Conservation (phyloP, 2,329 filamentous ascomycete species). For the Neoscytalidium dimidiatum region DNA sequence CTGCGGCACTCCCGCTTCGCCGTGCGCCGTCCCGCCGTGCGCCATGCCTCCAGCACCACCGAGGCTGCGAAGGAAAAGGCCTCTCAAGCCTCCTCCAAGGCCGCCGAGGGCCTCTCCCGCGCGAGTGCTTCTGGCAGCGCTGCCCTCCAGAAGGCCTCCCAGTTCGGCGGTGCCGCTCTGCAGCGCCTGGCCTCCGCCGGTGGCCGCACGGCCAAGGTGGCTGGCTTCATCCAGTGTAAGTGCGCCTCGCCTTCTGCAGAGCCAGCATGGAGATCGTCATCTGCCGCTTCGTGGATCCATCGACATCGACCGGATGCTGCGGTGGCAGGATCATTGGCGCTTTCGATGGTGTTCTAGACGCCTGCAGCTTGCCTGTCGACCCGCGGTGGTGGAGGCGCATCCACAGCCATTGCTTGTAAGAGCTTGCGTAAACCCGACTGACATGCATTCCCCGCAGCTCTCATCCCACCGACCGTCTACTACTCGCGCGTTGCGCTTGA, state of each 20-base stretch:
- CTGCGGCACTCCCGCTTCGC: conserved; percentile 47
- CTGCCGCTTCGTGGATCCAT: not conserved
- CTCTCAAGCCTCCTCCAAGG: conserved; percentile 57
- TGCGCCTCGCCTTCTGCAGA: conserved; percentile 23
- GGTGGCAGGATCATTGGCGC: conserved; percentile 6
- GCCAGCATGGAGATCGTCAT: not conserved
- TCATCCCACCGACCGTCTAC: conserved; percentile 85
- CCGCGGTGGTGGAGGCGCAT: conserved; percentile 4
- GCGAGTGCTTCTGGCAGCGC: conserved; percentile 80
- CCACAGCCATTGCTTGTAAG: not conserved
- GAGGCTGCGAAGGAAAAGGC: conserved; percentile 52
- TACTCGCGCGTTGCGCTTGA: conserved; percentile 89
- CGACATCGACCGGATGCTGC: not conserved
- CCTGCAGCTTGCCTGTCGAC: conserved; percentile 2
- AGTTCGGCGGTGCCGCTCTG: conserved; percentile 48
- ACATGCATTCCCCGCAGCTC: conserved; percentile 55
- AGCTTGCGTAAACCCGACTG: conserved; percentile 23
- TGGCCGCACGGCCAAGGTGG: conserved; percentile 76
- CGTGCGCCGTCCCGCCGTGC: conserved; percentile 45
- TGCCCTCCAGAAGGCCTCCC: conserved; percentile 69
- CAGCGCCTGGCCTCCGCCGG: conserved; percentile 74
- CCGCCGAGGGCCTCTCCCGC: conserved; percentile 78
- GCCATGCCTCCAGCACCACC: conserved; percentile 53
- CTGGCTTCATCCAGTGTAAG: conserved; percentile 86
- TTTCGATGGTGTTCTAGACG: conserved; percentile 13